Base-by-base conservation (phyloP, 176 grass and related monocot genomes). In the Musa troglodytarum region DNA sequence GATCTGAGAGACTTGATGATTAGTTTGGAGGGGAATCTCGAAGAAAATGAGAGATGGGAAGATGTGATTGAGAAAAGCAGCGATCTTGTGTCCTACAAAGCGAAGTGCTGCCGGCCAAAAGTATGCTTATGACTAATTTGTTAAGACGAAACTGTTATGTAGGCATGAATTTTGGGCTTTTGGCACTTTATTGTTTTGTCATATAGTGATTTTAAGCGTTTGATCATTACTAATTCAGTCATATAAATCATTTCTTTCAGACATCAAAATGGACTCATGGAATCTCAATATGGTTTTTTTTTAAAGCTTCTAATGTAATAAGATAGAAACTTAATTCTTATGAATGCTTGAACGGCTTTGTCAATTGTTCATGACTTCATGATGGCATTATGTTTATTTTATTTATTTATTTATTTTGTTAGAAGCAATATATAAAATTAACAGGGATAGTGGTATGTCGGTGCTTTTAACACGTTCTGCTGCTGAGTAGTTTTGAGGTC, bases 1-100 rank as follows among this genome's bases (percentile, higher is more conserved):
- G 95, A 99, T 77, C 81, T 94, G 78, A 83, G 78, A 69, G 78
- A 91, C 28, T 79, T 99, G 80, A 92, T 99, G 14, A 23, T 20
- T 43, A 86, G 65, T 54, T 73, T 81, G 83, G 49, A 88, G 49
- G 71, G 43, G 77, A 80, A 77, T 23, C 73, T 76, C 8, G 52
- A 86, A 63, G 82, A 85, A 52, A 72, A 66, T 64, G 84, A 82
- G 9, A 83, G 81, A 63, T 99, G 90, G 95, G 82, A 79, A 20
- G 49, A 80, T 69, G 95, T 94, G 11, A 79, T 94, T 78, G 72
- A 80, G 63, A 94, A 87, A 81, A 78, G 71, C 52, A 91, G 81
- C 79, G 84, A 86, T 64, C 59, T 54, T 50, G 72, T 99, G 66
- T 91, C 88, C 15, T 99, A 99, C 76, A 75, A 68, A 69, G 90